Evolutionary conservation across 2,329 filamentous ascomycete genomes (phyloP).

Genomic region (Thielaviopsis punctulata): DNA sequence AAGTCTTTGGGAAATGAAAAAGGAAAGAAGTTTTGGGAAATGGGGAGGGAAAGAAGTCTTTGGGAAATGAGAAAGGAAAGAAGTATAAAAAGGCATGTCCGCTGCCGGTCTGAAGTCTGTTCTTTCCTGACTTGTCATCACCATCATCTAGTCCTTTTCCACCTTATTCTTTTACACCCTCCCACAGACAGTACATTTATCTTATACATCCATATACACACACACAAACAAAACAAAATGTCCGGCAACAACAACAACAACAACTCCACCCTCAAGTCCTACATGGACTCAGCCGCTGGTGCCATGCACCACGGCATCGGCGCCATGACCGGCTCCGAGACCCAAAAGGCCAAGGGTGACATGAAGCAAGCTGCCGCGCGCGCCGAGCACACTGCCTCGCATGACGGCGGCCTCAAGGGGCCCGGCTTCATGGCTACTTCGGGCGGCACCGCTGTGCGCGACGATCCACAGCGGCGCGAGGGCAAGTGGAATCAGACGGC

Average conservation of each 20-base stretch:
- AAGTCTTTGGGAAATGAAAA: neutral
- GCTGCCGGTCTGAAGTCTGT: neutral
- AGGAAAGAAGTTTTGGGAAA: neutral
- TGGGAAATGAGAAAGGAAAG: neutral
- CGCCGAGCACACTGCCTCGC: slow-evolving; percentile 54
- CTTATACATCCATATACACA: neutral
- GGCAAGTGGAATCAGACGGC: slow-evolving; percentile 79
- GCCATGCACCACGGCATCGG: slow-evolving; percentile 56
- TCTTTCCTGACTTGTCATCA: neutral
- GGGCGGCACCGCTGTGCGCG: slow-evolving; percentile 47
- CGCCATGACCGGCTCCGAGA: slow-evolving; percentile 52
- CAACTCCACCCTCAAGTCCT: slow-evolving; percentile 63
- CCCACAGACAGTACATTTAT: neutral
- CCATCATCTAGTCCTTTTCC: too few species aligned
- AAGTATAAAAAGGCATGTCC: neutral
- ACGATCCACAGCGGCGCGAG: slow-evolving; percentile 52
- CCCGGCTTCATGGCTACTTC: slow-evolving; percentile 56
- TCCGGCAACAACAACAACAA: slow-evolving; percentile 15
- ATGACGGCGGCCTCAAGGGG: slow-evolving; percentile 50
- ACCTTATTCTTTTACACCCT: too few species aligned
- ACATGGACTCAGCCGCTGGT: slow-evolving; percentile 56
- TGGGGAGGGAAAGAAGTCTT: neutral
- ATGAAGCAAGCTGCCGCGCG: slow-evolving; percentile 47
- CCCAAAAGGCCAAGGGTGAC: slow-evolving; percentile 49
- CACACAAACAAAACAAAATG: neutral